Base-by-base conservation (phyloP, 306 rosid genomes). In the Glycine latifolia region DNA sequence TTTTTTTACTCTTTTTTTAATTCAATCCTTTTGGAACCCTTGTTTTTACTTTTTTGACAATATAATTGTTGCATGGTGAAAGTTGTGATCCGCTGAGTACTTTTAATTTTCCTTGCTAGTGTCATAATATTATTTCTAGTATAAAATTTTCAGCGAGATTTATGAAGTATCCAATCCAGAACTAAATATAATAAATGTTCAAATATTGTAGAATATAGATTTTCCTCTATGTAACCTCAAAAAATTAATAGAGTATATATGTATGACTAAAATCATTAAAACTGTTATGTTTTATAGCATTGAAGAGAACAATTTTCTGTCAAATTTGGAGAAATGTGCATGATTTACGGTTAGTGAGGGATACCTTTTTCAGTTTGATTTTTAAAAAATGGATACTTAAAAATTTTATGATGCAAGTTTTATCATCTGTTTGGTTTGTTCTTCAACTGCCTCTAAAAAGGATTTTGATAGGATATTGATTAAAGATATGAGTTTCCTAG, bases 401-500 rank as follows among this genome's bases (percentile, higher is more conserved):
- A 13, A 65, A 60, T 49, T 49, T 11, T 61, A 47, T 69, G 83
- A 47, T 47, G 7, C 31, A 54, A 46, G 16, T 56, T 62, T 73
- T 75, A 71, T 54, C 35, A 14, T 31, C 17, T 86, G 68, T 70
- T 69, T 70, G 62, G 77, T 14, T 55, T 54, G 46, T 78, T 50
- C 66, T 63, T 75, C 50, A 70, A 13, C 58, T 14, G 5, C 53
- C 75, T 52, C 37, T 62, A 37, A 63, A 31, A 41, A 79, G 33
- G 31, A 10, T 52, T 79, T 73, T 77, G 71, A 52, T 60, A 26
- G 73, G 68, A 39, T 76, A 14, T 31, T 67, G 52, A 79, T 73
- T 20, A 73, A 77, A 81, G 60, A 72, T 72, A 74, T 77, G 80
- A 76, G 62, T 81, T 53, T 75, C 17, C 35, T 35, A 15, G 72